phyloP scores from a whole-genome alignment of 1,284 basidiomycete species.

The Blastosporella zonata region DNA sequence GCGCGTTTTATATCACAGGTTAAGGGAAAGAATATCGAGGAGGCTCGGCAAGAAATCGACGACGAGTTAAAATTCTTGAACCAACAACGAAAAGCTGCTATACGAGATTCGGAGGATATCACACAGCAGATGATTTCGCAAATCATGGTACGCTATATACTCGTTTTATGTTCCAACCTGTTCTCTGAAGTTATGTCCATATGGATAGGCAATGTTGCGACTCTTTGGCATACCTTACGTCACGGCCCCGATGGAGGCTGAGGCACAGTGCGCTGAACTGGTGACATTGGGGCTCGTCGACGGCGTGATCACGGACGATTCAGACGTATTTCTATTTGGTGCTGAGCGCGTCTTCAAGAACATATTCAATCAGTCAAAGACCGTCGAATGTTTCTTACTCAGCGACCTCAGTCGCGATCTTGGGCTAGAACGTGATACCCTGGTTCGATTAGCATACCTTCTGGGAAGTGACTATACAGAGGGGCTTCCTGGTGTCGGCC shows the following conservation, averaged over 20 bases:
- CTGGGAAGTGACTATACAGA: constrained; percentile 97
- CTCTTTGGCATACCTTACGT: constrained; percentile 98
- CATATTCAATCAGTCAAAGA: constrained; percentile 99
- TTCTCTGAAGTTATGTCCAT: constrained; percentile 6
- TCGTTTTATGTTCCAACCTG: background rate
- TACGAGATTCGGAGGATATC: constrained; percentile 94
- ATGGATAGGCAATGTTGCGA: constrained; percentile 72
- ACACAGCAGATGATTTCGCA: constrained; percentile 94
- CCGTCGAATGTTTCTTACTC: constrained; percentile 92
- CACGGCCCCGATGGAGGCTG: constrained; percentile 98
- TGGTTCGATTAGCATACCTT: constrained; percentile 89
- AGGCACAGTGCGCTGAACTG: constrained; percentile 97
- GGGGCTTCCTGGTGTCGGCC: constrained; percentile 93
- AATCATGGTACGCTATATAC: constrained; percentile 69
- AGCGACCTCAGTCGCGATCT: constrained; percentile 87
- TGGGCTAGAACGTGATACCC: constrained; percentile 81
- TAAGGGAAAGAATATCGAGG: constrained; percentile 77
- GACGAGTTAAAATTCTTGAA: constrained; percentile 85
- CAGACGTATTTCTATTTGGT: constrained; percentile 98
- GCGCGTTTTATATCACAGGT: constrained; percentile 89
- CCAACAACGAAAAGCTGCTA: constrained; percentile 81
- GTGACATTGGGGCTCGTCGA: constrained; percentile 86
- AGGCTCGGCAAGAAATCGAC: constrained; percentile 86
- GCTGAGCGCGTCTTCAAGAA: constrained; percentile 94
- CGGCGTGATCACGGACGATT: constrained; percentile 98